Base-by-base conservation (phyloP, 441 rosid genomes). In the Pelargonium exstipulatum region DNA sequence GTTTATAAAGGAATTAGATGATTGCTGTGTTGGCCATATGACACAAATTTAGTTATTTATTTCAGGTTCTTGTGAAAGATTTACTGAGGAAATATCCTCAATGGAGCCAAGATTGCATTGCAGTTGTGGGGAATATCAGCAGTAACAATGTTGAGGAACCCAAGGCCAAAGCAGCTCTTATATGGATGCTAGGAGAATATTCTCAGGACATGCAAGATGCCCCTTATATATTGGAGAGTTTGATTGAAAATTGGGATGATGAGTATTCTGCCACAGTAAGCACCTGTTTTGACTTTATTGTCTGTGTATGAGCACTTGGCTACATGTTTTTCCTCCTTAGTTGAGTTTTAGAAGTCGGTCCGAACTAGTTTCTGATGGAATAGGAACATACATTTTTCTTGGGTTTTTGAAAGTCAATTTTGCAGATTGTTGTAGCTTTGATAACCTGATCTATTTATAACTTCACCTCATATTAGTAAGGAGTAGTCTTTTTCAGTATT, bases 21-120 rank as follows among this genome's bases (percentile, higher is more conserved):
- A 22, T 40, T 8, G 22, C 5, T 12, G 48, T 35, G 29, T 45
- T 48, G 9, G 42, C 13, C 29, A 51, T 66, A 49, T 72, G 68
- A 79, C 45, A n/a, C 9, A 62, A 68, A 35, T 75, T 78, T 22
- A 26, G 69, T 68, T 66, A 45, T 74, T 66, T n/a, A 64, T 3
- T 78, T 64, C 83, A 94, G 96, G 99, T 94, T 75, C 97, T 94
- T 78, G 97, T 94, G 42, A 94, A 94, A 82, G 97, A 94, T 84
- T 86, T 94, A 74, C 81, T 94, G 66, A 90, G 99, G 76, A 94
- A 94, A 79, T 91, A 94, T 80, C 99, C 99, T 9, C 99, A 94
- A 66, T 94, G 97, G 99, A 94, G 99, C 83, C 97, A 94, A 24
- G 97, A 94, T 73, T 94, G 99, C 84, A 94, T 94, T 80, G 96